Conservation (phyloP, 1,284 basidiomycete species). For the Naganishia cerealis region DNA sequence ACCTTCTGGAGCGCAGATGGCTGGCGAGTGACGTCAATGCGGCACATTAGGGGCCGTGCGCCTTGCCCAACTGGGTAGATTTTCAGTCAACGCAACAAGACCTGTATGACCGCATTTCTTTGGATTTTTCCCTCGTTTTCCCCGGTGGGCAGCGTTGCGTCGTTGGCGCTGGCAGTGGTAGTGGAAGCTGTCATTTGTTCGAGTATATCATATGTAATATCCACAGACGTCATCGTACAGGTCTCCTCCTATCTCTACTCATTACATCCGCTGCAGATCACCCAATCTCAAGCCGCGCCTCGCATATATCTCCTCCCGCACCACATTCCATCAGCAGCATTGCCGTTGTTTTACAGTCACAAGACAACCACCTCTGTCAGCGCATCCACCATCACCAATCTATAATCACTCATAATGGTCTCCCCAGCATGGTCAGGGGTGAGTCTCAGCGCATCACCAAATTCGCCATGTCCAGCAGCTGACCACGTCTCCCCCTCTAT, state of each 20-base stretch:
- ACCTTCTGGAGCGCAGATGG: constrained; percentile 9
- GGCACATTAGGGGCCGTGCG: constrained; percentile 13
- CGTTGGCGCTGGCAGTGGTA: too few relatives aligned
- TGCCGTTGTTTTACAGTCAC: background rate
- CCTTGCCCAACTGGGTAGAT: constrained; percentile 26
- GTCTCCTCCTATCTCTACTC: too few relatives aligned
- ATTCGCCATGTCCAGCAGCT: background rate
- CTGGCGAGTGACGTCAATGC: constrained; percentile 26
- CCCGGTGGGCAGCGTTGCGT: background rate
- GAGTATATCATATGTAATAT: too few relatives aligned
- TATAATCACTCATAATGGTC: constrained; percentile 21
- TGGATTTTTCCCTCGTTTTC: background rate
- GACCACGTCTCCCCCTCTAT: background rate
- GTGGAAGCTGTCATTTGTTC: too few relatives aligned
- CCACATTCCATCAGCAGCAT: background rate
- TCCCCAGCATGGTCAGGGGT: constrained; percentile 30
- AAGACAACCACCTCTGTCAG: background rate
- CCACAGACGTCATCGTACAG: too few relatives aligned
- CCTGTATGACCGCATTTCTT: constrained; percentile 11
- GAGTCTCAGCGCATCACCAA: background rate
- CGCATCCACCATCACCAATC: background rate
- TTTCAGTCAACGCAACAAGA: constrained; percentile 13
- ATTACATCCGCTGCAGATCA: too few relatives aligned
- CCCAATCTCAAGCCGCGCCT: too few relatives aligned
- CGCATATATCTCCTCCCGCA: too few relatives aligned